Base-by-base conservation (phyloP, 371 early-diverging fungal genomes). In the Mucor indicus region DNA sequence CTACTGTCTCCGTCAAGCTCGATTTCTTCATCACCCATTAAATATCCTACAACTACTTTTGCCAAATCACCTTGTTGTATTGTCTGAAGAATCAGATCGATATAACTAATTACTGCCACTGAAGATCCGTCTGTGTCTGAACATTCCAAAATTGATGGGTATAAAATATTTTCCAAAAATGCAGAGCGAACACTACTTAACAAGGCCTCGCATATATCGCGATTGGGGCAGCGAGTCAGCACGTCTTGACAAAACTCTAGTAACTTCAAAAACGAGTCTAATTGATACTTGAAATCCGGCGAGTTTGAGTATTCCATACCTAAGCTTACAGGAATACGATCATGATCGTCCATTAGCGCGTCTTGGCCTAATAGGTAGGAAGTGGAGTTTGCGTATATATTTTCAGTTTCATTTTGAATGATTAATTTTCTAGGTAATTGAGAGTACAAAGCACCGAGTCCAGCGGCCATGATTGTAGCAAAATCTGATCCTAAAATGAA, bases 121-220 rank as follows among this genome's bases (percentile, higher is more conserved):
- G 93, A 86, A 39, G 92, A 91, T 0, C 95, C 95, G 58, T 97
- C 95, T 12, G 81, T 81, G 60, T 97, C 98, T 0, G 91, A 89
- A 55, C 91, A 88, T 48, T 90, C 91, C 22, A 86, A 62, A 44
- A 95, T 76, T 22, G 91, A 87, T 6, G 95, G 91, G 43, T 89
- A 88, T 29, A 97, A 62, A 35, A 94, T 91, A 32, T 87, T 87
- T 48, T 88, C 89, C 39, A 97, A 67, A 63, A 95, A 93, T 15
- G 85, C 81, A 13, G 75, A 60, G 30, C 86, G 82, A 53, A 95
- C 68, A 30, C 79, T 81, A n/a, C 60, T 60, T 43, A 92, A 60
- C 9, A 95, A 69, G 11, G 75, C 67, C 6, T 65, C 53, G 11
- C 79, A 84, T 24, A 95, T 87, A 6, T 73, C 75, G n/a, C 57